Percentiles rank a stretch among this genome's conserved stretches.
Conservation (phyloP, 2,329 filamentous ascomycete species). For the Diaporthe citriasiana region DNA sequence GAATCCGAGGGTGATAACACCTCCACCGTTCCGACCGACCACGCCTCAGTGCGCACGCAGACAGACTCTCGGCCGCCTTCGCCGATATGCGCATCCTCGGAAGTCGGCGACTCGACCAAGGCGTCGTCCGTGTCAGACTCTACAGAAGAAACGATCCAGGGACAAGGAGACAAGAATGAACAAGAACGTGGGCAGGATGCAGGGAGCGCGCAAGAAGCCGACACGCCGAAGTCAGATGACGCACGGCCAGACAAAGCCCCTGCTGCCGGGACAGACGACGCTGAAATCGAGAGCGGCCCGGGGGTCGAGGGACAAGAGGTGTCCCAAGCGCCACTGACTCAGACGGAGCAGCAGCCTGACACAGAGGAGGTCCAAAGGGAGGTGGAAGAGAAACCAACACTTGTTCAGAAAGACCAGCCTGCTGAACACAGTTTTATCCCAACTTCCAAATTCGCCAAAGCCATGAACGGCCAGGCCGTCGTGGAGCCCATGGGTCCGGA, state of each 20-base stretch:
- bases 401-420: constrained; percentile 29
- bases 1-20: constrained; percentile 71
- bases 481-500: constrained; percentile 41
- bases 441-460: constrained; percentile 47
- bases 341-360: constrained; percentile 31
- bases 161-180: constrained; percentile 52
- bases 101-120: constrained; percentile 71
- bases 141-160: constrained; percentile 70
- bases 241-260: constrained; percentile 24
- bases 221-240: constrained; percentile 37
- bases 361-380: constrained; percentile 24
- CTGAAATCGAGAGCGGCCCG: constrained; percentile 16
- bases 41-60: constrained; percentile 61
- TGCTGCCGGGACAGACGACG: constrained; percentile 15
- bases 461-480: constrained; percentile 41
- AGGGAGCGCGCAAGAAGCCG: constrained; percentile 35
- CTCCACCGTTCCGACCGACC: constrained; percentile 60
- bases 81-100: constrained; percentile 66
- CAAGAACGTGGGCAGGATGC: constrained; percentile 29
- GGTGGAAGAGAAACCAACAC: constrained; percentile 21
- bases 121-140: constrained; percentile 75
- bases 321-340: constrained; percentile 37
- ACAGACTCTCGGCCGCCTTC: constrained; percentile 72
- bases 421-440: constrained; percentile 43
- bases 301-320: constrained; percentile 36